Evolutionary conservation across 331 rosid genomes (phyloP).

Genomic region (Acacia pycnantha): DNA sequence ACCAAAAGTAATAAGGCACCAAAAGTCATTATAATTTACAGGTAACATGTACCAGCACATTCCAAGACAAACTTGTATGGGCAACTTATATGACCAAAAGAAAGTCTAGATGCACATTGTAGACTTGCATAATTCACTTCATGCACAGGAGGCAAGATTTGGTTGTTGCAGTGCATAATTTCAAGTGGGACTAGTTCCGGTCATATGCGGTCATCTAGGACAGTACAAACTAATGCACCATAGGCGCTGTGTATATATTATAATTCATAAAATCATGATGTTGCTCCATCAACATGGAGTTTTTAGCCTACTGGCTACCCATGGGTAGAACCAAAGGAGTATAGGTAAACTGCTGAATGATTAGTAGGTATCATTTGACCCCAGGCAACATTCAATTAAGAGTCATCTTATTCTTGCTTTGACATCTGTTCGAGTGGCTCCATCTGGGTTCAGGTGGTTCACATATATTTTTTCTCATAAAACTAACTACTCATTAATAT

Average conservation of each 20-base stretch:
- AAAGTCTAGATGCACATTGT: not conserved
- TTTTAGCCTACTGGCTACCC: not conserved
- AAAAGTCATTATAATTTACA: conserved; percentile 13
- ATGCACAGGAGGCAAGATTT: not conserved
- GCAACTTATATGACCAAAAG: not conserved
- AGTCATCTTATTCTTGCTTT: not conserved
- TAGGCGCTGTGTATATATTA: not conserved
- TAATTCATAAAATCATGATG: conserved; percentile 1
- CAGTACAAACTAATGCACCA: not conserved
- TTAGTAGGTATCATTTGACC: conserved; percentile 3
- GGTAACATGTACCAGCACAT: conserved; percentile 9
- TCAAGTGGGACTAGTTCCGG: not conserved
- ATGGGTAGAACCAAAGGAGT: conserved; percentile 3
- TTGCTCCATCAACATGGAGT: not conserved
- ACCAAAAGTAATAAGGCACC: conserved; percentile 22
- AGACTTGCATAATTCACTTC: not conserved
- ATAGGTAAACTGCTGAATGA: not conserved
- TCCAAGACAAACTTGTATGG: not conserved
- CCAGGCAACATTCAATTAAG: conserved; percentile 18
- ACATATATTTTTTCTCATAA: not conserved
- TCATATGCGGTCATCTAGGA: not conserved
- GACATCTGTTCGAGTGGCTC: not conserved
- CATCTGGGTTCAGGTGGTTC: not conserved
- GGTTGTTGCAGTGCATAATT: not conserved
- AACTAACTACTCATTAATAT: not conserved